These are phyloP conservation scores for Penicillium coprophilum DNA, from an alignment of 495 filamentous ascomycete genomes.

Conservation along the genomic window DNA sequence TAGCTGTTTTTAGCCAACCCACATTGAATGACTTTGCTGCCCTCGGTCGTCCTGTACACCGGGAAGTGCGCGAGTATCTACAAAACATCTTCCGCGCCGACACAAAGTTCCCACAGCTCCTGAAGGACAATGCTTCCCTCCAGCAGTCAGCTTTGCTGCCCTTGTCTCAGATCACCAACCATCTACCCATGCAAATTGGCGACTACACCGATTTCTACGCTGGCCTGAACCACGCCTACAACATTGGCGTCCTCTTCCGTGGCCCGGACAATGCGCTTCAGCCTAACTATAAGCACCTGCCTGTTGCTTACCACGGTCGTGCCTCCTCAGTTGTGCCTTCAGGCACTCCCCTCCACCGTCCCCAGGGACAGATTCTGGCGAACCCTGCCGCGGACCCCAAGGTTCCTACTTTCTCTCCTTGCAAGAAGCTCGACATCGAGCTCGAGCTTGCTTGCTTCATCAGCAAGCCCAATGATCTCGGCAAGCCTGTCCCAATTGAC, in stretches of 20 bases:
- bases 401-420: conserved; percentile 60
- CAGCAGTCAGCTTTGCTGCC: conserved; percentile 56
- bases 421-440: conserved; percentile 76
- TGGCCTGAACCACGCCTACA: conserved; percentile 84
- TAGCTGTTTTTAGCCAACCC: conserved; percentile 62
- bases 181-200: conserved; percentile 84
- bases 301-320: conserved; percentile 85
- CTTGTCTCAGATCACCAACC: conserved; percentile 60
- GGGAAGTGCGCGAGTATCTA: conserved; percentile 69
- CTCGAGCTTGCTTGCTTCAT: conserved; percentile 87
- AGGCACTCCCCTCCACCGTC: conserved; percentile 71
- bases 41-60: conserved; percentile 69
- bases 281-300: conserved; percentile 87
- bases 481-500: conserved; percentile 59
- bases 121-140: conserved; percentile 56
- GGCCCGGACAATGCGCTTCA: conserved; percentile 77
- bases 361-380: conserved; percentile 76
- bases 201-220: conserved; percentile 98
- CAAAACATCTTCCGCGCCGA: conserved; percentile 66
- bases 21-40: conserved; percentile 83
- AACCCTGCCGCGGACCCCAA: conserved; percentile 63
- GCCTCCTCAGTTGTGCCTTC: conserved; percentile 77
- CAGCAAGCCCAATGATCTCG: conserved; percentile 63
- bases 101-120: conserved; percentile 57
- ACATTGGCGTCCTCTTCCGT: conserved; percentile 80